A percentile compares a stretch with the other conserved stretches of the same genome.
Conservation (phyloP, 495 filamentous ascomycete genomes). For the Neurospora sp. region DNA sequence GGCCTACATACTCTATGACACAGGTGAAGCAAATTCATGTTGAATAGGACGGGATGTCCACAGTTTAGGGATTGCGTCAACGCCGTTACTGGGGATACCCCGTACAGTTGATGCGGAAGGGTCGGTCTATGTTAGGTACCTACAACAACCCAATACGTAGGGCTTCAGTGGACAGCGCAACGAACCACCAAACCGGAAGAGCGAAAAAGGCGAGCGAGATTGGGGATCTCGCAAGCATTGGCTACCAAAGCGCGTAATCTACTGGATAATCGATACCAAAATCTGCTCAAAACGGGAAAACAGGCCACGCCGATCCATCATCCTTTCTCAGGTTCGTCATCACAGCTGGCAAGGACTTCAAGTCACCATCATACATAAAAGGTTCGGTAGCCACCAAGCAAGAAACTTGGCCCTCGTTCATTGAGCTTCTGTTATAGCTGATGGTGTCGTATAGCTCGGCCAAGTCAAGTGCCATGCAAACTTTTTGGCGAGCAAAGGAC, state of each 20-base stretch:
- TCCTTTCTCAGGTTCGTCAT: neutral
- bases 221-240: neutral
- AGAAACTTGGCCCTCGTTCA: neutral
- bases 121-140: neutral
- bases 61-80: neutral
- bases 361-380: neutral
- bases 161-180: neutral
- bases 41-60: neutral
- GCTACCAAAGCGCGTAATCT: too few species aligned
- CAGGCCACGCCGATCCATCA: neutral
- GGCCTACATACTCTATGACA: neutral
- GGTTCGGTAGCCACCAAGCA: neutral
- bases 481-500: neutral
- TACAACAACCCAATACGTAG: neutral
- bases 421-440: neutral
- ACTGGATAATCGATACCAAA: neutral
- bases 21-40: neutral
- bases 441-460: neutral
- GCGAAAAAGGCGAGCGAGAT: neutral
- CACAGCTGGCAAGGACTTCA: too few species aligned
- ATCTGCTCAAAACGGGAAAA: neutral
- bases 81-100: neutral
- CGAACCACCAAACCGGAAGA: neutral
- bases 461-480: too few species aligned
- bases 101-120: neutral